Base-by-base conservation (phyloP, 495 filamentous ascomycete species). In the Podospora didyma region DNA sequence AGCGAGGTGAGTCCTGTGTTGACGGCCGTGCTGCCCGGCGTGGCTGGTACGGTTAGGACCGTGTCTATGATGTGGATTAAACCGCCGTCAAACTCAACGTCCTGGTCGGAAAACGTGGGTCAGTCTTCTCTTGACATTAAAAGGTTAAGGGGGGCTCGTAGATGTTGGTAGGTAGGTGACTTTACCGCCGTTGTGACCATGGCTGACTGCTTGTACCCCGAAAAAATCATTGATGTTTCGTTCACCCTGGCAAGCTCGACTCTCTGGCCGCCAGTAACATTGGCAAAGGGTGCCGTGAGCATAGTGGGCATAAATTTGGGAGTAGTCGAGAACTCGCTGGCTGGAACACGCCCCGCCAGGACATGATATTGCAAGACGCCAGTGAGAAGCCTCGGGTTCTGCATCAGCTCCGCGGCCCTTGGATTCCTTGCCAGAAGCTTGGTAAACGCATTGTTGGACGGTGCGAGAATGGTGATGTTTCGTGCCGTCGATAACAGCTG, bases 391-490 rank as follows among this genome's bases (percentile, higher is more conserved):
- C 65, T 65, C 17, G 70, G 62, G 45, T 78, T 68, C 16, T 66
- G 69, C 22, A 61, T 63, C 14, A 73, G 39, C 23, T 70, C 71
- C 9, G 67, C 53, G 6, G 70, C 72, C 3, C 69, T 51, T 24
- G 65, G 59, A 16, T 68, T 71, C 46, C 72, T 54, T 14, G 61
- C 51, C 50, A 63, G 65, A 17, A 82, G 67, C 24, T 68, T 68
- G 1, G 54, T 34, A 28, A 89, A 73, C 9, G 86, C 85, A 26
- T 79, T 64, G 60, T 89, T 82, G 61, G 68, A 78, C 0, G 86
- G 86, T 2, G 86, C 86, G 17, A 89, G 68, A 49, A 87, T 75
- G 31, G 86, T 89, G 68, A 89, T 73, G 61, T 86, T 62, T 47
- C 58, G 51, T 11, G 58, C 55, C 1, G 57, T 53, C 2, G 57